Base-by-base conservation (phyloP, 768 basidiomycete species). In the Mycena galopus region DNA sequence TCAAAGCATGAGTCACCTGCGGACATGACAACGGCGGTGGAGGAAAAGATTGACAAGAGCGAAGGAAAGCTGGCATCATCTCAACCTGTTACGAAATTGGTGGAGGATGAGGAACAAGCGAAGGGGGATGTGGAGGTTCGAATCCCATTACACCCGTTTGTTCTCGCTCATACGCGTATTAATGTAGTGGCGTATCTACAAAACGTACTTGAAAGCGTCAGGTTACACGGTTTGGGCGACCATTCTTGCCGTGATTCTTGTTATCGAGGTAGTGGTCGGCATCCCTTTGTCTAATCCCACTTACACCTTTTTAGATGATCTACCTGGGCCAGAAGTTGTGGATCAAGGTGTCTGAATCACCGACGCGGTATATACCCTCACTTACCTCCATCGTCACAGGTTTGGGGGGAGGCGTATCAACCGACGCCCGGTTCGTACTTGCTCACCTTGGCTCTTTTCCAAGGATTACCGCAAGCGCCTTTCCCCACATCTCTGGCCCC, bases 21-120 rank as follows among this genome's bases (percentile, higher is more conserved):
- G 1, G 73, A 75, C n/a, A n/a, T n/a, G 12, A 75, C 32, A 35
- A 53, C 76, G 7, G 8, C 11, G 16, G 16, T 21, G 11, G 39
- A 60, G 59, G 59, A 60, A 11, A 25, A 29, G 10, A 27, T 9
- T 7, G 5, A 12, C 17, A 27, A n/a, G 23, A 16, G 4, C 2
- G 83, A 79, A 27, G 81, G 73, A 19, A 94, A 91, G 82, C 73
- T 91, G 92, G 0, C 81, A 90, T 42, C 93, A 94, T 77, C 82
- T 95, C 12, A 51, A 33, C 55, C 55, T 33, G 19, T 57, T n/a
- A 33, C 55, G n/a, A 63, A 63, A 25, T 50, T 63, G 12, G 81
- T 96, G 67, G 92, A 95, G 78, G 94, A 95, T 56, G 95, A 96
- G 78, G 92, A 94, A 66, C 80, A 95, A 47, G 65, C 56, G 14